Conservation (phyloP, 345 rosid genomes). For the Citrus trifoliata region DNA sequence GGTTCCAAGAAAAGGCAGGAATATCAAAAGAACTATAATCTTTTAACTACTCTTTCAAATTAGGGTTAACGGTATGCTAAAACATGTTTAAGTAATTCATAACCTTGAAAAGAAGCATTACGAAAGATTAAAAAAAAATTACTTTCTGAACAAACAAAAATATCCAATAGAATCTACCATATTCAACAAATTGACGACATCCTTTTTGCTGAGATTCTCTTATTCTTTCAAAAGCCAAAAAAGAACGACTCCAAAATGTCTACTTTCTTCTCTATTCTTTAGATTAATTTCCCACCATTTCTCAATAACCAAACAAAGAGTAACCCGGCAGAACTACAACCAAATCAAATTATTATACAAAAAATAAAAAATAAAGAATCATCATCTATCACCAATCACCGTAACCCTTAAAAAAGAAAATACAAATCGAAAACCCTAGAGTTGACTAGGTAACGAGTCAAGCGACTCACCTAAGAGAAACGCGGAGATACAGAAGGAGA, state of each 20-base stretch:
- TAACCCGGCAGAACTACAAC: neutral
- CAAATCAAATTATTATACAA: neutral
- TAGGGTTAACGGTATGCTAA: neutral
- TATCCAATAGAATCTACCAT: neutral
- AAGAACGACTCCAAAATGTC: neutral
- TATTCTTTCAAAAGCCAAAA: neutral
- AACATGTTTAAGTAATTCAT: neutral
- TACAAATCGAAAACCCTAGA: conserved; percentile 27
- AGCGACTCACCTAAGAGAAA: conserved; percentile 32
- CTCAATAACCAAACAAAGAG: conserved; percentile 19
- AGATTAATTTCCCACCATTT: conserved; percentile 15
- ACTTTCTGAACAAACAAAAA: too few species aligned
- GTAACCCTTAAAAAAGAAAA: neutral
- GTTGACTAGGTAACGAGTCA: conserved; percentile 32
- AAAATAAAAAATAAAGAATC: neutral
- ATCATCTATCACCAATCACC: conserved; percentile 7
- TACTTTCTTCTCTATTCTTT: neutral
- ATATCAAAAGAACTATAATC: conserved; percentile 10
- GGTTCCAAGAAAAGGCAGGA: conserved; percentile 11
- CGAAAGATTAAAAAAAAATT: neutral
- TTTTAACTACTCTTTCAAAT: conserved; percentile 1
- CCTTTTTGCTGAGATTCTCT: neutral
- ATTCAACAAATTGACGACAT: conserved; percentile 2
- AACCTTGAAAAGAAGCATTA: neutral
- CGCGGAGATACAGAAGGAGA: conserved; percentile 5